A percentile compares a stretch with the other conserved stretches of the same genome.
Evolutionary conservation across 495 filamentous ascomycete species (phyloP).

Genomic region (Hypoxylon perforatum): DNA sequence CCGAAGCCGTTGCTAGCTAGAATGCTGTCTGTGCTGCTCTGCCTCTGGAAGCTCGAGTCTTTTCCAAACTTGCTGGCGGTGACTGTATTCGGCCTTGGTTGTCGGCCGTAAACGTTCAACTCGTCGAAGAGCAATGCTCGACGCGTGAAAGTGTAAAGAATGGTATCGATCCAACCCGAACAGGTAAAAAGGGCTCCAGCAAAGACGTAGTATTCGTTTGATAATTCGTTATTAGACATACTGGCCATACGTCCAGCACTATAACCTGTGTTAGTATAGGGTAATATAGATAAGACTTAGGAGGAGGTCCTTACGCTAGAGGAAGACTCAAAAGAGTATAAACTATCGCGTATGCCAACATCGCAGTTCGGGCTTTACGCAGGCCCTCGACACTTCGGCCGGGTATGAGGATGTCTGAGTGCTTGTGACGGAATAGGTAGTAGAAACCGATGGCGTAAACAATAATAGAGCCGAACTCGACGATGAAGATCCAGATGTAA

Average conservation of each 20-base stretch:
- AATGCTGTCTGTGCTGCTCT: conserved; percentile 36
- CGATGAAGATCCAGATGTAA: conserved; percentile 75
- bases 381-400: conserved; percentile 12
- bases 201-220: conserved; percentile 65
- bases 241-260: conserved; percentile 70
- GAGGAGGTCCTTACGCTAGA: conserved; percentile 31
- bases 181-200: conserved; percentile 72
- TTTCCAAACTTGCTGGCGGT: not conserved
- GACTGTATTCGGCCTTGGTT: not conserved
- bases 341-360: conserved; percentile 41
- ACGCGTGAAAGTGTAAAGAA: conserved; percentile 72
- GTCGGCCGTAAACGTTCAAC: conserved; percentile 23
- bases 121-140: conserved; percentile 52
- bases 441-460: conserved; percentile 69
- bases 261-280: conserved; percentile 51
- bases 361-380: conserved; percentile 31
- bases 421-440: conserved; percentile 59
- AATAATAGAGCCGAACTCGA: conserved; percentile 69
- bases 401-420: conserved; percentile 31
- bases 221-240: conserved; percentile 60
- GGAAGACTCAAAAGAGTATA: conserved; percentile 40
- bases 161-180: conserved; percentile 71
- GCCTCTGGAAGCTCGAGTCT: conserved; percentile 29
- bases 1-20: conserved; percentile 24
- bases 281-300: not conserved